These are phyloP conservation scores for Ilyonectria robusta DNA, from an alignment of 2,329 filamentous ascomycete genomes.

Conservation along the genomic window DNA sequence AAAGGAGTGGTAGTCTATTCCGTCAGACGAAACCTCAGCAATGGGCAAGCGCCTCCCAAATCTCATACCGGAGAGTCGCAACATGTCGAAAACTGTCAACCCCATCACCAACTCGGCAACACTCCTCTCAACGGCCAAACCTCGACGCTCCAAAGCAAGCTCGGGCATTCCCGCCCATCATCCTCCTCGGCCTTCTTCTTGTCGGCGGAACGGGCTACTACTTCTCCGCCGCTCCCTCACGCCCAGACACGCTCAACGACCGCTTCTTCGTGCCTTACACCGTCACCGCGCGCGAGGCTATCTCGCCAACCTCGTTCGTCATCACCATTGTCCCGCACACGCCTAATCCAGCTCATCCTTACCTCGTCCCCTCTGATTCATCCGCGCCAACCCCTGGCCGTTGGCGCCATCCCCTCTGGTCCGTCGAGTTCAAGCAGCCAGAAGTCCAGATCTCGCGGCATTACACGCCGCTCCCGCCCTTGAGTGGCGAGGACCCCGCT, in stretches of 20 bases:
- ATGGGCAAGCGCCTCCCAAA: background rate
- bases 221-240: conserved; percentile 41
- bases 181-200: conserved; percentile 43
- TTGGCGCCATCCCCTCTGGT: conserved; percentile 78
- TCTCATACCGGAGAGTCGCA: background rate
- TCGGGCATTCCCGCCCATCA: conserved; percentile 39
- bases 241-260: conserved; percentile 64
- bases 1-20: background rate
- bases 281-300: conserved; percentile 71
- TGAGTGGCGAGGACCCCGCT: conserved; percentile 45
- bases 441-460: conserved; percentile 91
- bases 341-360: conserved; percentile 47
- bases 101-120: conserved; percentile 17
- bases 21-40: background rate
- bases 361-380: conserved; percentile 38
- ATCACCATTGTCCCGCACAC: conserved; percentile 71
- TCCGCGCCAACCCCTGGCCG: background rate
- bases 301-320: conserved; percentile 78
- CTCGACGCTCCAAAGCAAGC: conserved; percentile 63
- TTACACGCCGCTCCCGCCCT: conserved; percentile 87
- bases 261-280: conserved; percentile 76
- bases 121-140: conserved; percentile 32
- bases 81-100: background rate
- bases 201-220: conserved; percentile 47
- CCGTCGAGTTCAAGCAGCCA: conserved; percentile 94